A percentile compares a stretch with the other conserved stretches of the same genome.
Conservation (phyloP, 2,329 filamentous ascomycete species). For the Talaromyces funiculosus region DNA sequence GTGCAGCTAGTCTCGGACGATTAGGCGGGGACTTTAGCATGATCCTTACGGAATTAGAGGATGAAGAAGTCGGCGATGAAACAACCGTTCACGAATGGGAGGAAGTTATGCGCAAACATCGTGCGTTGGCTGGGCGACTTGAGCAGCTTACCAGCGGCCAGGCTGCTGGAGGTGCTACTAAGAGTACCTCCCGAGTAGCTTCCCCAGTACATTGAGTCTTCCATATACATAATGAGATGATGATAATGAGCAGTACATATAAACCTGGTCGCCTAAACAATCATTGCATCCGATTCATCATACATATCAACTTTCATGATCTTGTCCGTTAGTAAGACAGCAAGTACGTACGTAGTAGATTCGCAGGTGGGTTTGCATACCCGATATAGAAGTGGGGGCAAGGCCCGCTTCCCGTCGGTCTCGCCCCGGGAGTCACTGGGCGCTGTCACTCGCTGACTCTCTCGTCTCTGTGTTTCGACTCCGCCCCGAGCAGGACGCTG, state of each 20-base stretch:
- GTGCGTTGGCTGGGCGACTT: slow-evolving; percentile 68
- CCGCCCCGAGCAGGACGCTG: background rate
- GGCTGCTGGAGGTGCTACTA: slow-evolving; percentile 15
- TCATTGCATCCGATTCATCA: background rate
- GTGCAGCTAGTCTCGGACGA: slow-evolving; percentile 81
- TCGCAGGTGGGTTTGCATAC: background rate
- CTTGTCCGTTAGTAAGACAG: background rate
- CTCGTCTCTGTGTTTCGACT: background rate
- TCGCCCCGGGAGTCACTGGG: background rate
- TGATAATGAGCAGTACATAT: background rate
- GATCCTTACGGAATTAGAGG: slow-evolving; percentile 61
- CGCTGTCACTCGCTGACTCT: background rate
- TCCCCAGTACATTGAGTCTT: background rate
- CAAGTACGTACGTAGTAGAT: background rate
- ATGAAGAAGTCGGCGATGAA: slow-evolving; percentile 39
- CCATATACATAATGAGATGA: background rate
- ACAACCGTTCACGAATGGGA: slow-evolving; percentile 59
- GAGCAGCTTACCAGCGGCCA: slow-evolving; percentile 35
- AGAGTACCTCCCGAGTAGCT: slow-evolving; percentile 17
- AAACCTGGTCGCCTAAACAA: background rate
- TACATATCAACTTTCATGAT: background rate
- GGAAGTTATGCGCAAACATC: slow-evolving; percentile 80
- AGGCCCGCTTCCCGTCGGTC: background rate
- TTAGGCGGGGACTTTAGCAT: slow-evolving; percentile 90
- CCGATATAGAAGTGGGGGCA: background rate